A percentile compares a stretch with the other conserved stretches of the same genome.
These are phyloP conservation scores for Populus hybrid DNA, from an alignment of 441 rosid genomes.

Conservation along the genomic window DNA sequence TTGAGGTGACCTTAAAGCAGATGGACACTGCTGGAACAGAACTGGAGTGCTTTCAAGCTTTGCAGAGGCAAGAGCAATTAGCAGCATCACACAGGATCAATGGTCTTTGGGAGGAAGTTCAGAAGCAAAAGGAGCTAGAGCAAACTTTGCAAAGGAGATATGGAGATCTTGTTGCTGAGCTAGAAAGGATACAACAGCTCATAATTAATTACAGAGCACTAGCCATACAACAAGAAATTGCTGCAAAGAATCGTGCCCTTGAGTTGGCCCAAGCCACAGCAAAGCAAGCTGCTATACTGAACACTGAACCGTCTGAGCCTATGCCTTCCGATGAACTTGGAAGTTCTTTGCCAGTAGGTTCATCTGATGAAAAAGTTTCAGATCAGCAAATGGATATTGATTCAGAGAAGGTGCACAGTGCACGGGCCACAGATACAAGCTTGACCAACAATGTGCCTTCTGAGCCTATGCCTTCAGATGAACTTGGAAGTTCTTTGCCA, in stretches of 20 bases:
- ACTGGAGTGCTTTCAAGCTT: slow-evolving; percentile 82
- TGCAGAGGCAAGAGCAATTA: slow-evolving; percentile 88
- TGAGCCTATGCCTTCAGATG: slow-evolving; percentile 15
- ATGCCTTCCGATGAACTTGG: slow-evolving; percentile 5
- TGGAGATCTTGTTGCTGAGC: slow-evolving; percentile 57
- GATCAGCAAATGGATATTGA: slow-evolving; percentile 24
- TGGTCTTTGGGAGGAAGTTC: slow-evolving; percentile 76
- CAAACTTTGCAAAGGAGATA: slow-evolving; percentile 63
- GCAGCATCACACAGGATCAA: slow-evolving; percentile 84
- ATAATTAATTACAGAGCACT: slow-evolving; percentile 41
- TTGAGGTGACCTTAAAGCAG: slow-evolving; percentile 73
- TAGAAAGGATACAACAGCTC: slow-evolving; percentile 52
- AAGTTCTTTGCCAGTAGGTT: slow-evolving; percentile 16
- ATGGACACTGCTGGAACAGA: slow-evolving; percentile 86
- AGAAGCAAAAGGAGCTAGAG: slow-evolving; percentile 89
- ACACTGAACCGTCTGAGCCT: slow-evolving; percentile 23
- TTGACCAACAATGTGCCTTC: slow-evolving; percentile 8
- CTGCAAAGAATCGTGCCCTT: slow-evolving; percentile 31
- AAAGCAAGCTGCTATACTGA: slow-evolving; percentile 25
- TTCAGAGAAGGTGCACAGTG: slow-evolving; percentile 18
- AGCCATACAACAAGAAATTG: slow-evolving; percentile 48
- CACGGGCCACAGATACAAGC: slow-evolving; percentile 15
- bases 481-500: slow-evolving; percentile 16
- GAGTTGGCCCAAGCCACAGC: slow-evolving; percentile 31
- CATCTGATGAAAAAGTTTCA: slow-evolving; percentile 14